These are phyloP conservation scores for Penicillium macrosclerotiorum DNA, from an alignment of 495 filamentous ascomycete genomes.

Conservation along the genomic window DNA sequence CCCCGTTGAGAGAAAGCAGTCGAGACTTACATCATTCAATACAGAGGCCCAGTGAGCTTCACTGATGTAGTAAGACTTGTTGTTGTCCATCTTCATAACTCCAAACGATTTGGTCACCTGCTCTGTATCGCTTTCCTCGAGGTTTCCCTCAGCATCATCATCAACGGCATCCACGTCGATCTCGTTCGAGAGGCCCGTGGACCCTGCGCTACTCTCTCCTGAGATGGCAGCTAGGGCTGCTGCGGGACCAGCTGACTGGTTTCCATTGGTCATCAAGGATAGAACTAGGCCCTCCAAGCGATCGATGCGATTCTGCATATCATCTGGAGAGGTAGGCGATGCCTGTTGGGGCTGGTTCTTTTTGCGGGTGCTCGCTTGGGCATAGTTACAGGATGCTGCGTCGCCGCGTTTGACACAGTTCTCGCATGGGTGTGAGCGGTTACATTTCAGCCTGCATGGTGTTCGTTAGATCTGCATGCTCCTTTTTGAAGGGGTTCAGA, in stretches of 20 bases:
- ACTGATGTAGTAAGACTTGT: slow-evolving; percentile 82
- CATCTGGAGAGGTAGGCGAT: slow-evolving; percentile 70
- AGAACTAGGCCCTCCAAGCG: slow-evolving; percentile 92
- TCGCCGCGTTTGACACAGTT: slow-evolving; percentile 92
- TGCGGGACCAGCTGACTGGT: slow-evolving; percentile 59
- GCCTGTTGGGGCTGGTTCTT: slow-evolving; percentile 63
- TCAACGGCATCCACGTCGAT: slow-evolving; percentile 57
- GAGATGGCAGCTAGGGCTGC: slow-evolving; percentile 64
- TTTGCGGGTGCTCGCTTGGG: slow-evolving; percentile 71
- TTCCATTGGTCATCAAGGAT: slow-evolving; percentile 91
- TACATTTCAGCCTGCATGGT: slow-evolving; percentile 75
- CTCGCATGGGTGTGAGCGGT: slow-evolving; percentile 87
- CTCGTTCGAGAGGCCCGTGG: slow-evolving; percentile 44
- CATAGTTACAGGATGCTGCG: slow-evolving; percentile 84
- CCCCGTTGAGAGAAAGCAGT: not conserved
- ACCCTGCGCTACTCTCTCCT: slow-evolving; percentile 54
- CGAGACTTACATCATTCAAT: slow-evolving; percentile 66
- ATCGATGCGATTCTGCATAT: slow-evolving; percentile 99
- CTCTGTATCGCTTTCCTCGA: slow-evolving; percentile 80
- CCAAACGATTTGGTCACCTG: slow-evolving; percentile 83
- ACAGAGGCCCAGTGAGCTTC: slow-evolving; percentile 90
- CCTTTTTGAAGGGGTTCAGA: not conserved
- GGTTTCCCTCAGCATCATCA: slow-evolving; percentile 49
- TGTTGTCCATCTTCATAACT: slow-evolving; percentile 81
- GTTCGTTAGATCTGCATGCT: not conserved